Evolutionary conservation across 2,329 filamentous ascomycete genomes (phyloP).

Genomic region (Hirsutella rhossiliensis): DNA sequence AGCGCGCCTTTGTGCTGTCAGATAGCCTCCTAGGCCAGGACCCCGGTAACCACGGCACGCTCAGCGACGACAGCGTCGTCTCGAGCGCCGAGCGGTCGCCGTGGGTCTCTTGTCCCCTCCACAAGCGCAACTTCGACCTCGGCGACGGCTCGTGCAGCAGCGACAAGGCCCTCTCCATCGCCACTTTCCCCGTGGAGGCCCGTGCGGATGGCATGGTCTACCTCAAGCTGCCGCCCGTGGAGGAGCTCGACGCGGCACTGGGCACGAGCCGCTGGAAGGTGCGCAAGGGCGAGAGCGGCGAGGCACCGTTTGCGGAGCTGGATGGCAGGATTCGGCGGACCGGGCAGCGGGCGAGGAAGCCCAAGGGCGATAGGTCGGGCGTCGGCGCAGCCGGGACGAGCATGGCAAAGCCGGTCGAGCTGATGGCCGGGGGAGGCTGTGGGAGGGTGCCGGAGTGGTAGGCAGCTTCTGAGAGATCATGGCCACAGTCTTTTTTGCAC

Average conservation of each 20-base stretch:
- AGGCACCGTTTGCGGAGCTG: constrained; percentile 28
- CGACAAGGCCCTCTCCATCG: constrained; percentile 65
- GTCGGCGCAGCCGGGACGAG: constrained; percentile 10
- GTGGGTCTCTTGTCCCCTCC: constrained; percentile 80
- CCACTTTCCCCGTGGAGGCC: constrained; percentile 68
- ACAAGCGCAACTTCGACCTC: constrained; percentile 83
- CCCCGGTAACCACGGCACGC: constrained; percentile 7
- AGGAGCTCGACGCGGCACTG: constrained; percentile 67
- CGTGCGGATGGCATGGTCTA: constrained; percentile 65
- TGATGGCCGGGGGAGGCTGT: constrained; percentile 19
- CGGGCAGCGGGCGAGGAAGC: constrained; percentile 23
- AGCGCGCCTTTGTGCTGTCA: constrained; percentile 77
- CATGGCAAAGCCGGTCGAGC: constrained; percentile 25
- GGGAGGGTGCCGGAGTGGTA: constrained; percentile 36
- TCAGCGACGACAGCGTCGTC: constrained; percentile 13
- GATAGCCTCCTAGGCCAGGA: constrained; percentile 74
- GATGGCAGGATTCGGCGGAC: constrained; percentile 21
- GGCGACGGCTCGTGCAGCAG: constrained; percentile 60
- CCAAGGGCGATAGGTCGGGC: constrained; percentile 20
- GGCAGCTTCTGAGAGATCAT: not conserved
- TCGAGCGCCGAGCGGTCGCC: constrained; percentile 26
- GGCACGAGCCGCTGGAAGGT: constrained; percentile 73
- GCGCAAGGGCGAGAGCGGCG: constrained; percentile 51
- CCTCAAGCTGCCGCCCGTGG: constrained; percentile 65
- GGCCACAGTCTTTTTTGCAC: too few relatives aligned